Evolutionary conservation across 176 grass and related monocot species (phyloP), one percentile per base, ranked within the genome.

Genomic region (Cocos nucifera): DNA sequence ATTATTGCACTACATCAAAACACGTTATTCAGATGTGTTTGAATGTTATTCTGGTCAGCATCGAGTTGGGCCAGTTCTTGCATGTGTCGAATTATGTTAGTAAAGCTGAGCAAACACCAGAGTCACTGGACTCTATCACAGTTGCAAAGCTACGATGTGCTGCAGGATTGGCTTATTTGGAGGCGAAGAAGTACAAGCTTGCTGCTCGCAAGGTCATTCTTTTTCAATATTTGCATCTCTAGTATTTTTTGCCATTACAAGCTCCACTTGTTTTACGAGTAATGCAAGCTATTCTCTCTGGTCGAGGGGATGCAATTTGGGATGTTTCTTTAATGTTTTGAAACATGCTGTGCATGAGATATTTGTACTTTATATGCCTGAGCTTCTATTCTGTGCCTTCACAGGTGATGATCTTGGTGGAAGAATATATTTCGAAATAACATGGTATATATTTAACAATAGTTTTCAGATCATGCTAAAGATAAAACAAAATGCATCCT

Each of bases 21-120:
- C 94, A 98, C 73, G 86, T 98, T 78, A 84, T 83, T 70, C 94
- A 98, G 70, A 98, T 98, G 94, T 98, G 94, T 77, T 79, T 93
- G 70, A 83, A 86, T 77, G 85, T 98, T 65, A 92, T 98, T 64
- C 79, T 98, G 44, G 88, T 89, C 56, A 86, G 94, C 69, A 89
- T 93, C 73, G 82, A 98, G 57, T 82, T 98, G 51, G 85, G 82
- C 19, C 94, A 98, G 64, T 92, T 74, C 61, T 61, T 80, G 29
- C 94, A 98, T 74, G 87, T 98, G 51, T 58, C 76, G n/a, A 98
- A 89, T 64, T 98, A 98, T 72, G 87, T 86, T 23, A 79, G 63
- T 27, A 98, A 98, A 85, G 94, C 88, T 61, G 94, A 93, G 74
- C 81, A 80, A 80, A 86, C 82, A 57, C 82, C 84, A 57, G 88